Evolutionary conservation across 306 rosid species (phyloP), one percentile per base, ranked within the genome.

Genomic region (Medicago lupulina): DNA sequence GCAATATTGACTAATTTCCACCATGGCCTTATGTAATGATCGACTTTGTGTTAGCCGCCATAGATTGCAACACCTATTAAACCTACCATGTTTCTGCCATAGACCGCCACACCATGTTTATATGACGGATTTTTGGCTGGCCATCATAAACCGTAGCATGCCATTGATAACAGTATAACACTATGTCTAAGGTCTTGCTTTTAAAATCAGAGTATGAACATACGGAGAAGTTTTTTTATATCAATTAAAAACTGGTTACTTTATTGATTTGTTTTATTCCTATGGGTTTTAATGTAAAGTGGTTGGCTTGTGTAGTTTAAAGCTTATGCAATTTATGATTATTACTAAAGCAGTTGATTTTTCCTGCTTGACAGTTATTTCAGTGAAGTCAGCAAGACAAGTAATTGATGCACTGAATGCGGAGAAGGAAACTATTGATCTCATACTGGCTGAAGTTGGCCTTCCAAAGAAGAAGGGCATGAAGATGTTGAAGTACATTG

Each of bases 361-460:
- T 75, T 38, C 44, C 2, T 83, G 76, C 66, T 82, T 73, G 44
- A 36, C 91, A 96, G 98, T 96, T 75, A 90, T 81, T 60, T 82
- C 89, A 1, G 97, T 90, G 55, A 96, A 70, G 83, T 92, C 98
- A 61, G 89, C 96, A 19, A 88, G 98, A 61, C 97, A 96, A 78
- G 96, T 96, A 51, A 96, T 96, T 63, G 97, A 90, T 83, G 99
- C 98, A 38, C 81, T 96, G 88, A 96, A 92, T 86, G 99, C 94
- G 2, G 98, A 92, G 78, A 92, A 96, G 12, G 87, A 88, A 59
- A 85, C 92, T 67, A 96, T 96, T 60, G 97, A 96, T 77, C 85
- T 96, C 82, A 90, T 90, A 83, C 96, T 92, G 49, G 84, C 96
- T 46, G 51, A 46, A 46, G 51, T 46, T 4, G 96, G 93, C 82